Evolutionary conservation across 345 rosid species (phyloP), one percentile per base, ranked within the genome.

Genomic region (Rhodomyrtus tomentosa): DNA sequence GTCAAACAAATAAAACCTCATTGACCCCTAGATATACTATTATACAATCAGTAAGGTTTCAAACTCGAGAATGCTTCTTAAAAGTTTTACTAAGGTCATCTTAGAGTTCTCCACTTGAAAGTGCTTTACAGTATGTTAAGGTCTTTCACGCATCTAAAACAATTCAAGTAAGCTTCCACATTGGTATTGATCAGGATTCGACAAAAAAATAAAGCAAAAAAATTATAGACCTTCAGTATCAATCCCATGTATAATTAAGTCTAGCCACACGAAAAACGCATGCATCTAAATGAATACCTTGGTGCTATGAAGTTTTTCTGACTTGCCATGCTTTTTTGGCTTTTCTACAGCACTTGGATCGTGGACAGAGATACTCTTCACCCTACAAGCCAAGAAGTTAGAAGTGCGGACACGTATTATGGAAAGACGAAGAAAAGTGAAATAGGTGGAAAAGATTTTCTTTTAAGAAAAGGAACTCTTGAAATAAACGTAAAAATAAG

Each of bases 311-410:
- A 90, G 84, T 76, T 85, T 85, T 52, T 93, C 96, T 52, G 85
- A 56, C 90, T 89, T 95, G 86, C 85, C 84, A 73, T 92, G 92
- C 87, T 90, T 95, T 83, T 89, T 94, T 56, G 90, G 81, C 87
- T 91, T 96, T 87, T 92, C 98, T 52, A 73, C 81, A 80, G 89
- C 90, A 83, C 88, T 92, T 52, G 97, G 98, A 84, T 93, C 94
- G 74, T 84, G 87, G 76, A 96, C 59, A 52, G 88, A 89, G 53
- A 94, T 85, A 48, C 89, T 90, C 90, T 88, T 93, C 76, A 96
- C 89, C 84, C 99, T 95, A 87, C 50, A 88, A 62, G 76, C 85
- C 83, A 6, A 49, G 79, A 84, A 11, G 32, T 55, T n/a, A 52
- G 48, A 83, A 84, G 50, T 73, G 54, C 74, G 54, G 50, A 40